phyloP scores from a whole-genome alignment of 2,329 filamentous ascomycete genomes.

The Ophiosphaerella korrae region DNA sequence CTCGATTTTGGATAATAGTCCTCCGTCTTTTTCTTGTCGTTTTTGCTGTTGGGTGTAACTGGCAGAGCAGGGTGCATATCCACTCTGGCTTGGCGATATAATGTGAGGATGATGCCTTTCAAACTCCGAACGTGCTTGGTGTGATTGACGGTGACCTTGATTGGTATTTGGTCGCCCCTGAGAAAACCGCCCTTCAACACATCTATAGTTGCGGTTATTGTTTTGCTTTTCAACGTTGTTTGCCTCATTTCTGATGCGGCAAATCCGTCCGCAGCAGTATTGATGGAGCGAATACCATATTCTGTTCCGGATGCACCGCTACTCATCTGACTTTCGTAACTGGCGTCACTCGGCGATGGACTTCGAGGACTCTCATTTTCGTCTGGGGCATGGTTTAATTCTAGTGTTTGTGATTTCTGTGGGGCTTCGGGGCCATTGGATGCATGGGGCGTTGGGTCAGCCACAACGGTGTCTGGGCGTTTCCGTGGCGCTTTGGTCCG shows the following conservation, averaged over 20 bases:
- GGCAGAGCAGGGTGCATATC: constrained; percentile 74
- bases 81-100: constrained; percentile 89
- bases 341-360: constrained; percentile 54
- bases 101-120: constrained; percentile 88
- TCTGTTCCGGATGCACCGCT: constrained; percentile 55
- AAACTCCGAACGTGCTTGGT: constrained; percentile 89
- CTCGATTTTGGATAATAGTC: constrained; percentile 87
- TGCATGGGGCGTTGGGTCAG: constrained; percentile 19
- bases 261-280: constrained; percentile 52
- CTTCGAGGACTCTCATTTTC: constrained; percentile 47
- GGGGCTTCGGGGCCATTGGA: constrained; percentile 25
- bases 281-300: constrained; percentile 47
- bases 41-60: constrained; percentile 65
- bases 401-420: constrained; percentile 23
- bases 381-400: constrained; percentile 29
- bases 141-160: constrained; percentile 83
- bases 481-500: constrained; percentile 60
- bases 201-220: constrained; percentile 85
- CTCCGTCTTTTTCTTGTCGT: constrained; percentile 73
- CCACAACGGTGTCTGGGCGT: constrained; percentile 17
- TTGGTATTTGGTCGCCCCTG: constrained; percentile 79
- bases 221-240: constrained; percentile 66
- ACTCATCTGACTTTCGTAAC: constrained; percentile 61
- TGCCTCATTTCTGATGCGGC: constrained; percentile 53
- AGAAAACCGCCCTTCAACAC: constrained; percentile 81